These are phyloP conservation scores for Penicillium carneum DNA, from an alignment of 2,329 filamentous ascomycete genomes.

Conservation along the genomic window DNA sequence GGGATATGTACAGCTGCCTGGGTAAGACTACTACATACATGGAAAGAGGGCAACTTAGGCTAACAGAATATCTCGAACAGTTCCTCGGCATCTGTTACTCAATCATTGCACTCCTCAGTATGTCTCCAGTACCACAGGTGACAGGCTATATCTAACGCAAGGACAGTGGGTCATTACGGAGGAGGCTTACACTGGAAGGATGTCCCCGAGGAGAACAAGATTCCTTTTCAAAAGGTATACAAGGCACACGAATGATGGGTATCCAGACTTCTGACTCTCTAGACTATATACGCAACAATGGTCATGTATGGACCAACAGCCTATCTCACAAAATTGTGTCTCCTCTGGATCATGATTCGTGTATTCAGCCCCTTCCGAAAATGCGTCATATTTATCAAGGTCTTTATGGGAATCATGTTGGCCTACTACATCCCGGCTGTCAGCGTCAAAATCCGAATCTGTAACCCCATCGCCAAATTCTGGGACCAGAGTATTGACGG, in stretches of 20 bases:
- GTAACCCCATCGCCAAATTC: conserved; percentile 52
- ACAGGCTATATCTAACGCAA: conserved; percentile 15
- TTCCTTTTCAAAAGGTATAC: conserved; percentile 49
- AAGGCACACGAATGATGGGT: neutral
- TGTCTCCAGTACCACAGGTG: conserved; percentile 11
- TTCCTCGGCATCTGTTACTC: conserved; percentile 37
- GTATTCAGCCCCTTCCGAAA: conserved; percentile 55
- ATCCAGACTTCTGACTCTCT: neutral
- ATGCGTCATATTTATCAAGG: conserved; percentile 49
- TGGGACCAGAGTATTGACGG: conserved; percentile 44
- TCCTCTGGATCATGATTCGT: conserved; percentile 55
- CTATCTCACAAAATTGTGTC: conserved; percentile 53
- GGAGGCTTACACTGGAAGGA: conserved; percentile 50
- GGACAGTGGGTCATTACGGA: conserved; percentile 44
- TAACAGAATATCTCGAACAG: conserved; percentile 13
- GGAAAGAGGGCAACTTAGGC: neutral
- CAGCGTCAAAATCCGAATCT: conserved; percentile 55
- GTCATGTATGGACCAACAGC: conserved; percentile 58
- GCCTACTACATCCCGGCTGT: conserved; percentile 53
- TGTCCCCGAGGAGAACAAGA: conserved; percentile 39
- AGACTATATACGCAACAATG: conserved; percentile 55
- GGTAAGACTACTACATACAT: neutral
- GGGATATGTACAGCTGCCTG: conserved; percentile 32
- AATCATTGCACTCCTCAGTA: conserved; percentile 36
- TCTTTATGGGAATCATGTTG: conserved; percentile 49